phyloP scores from a whole-genome alignment of 306 rosid genomes.

The Sphenostylis stenocarpa region DNA sequence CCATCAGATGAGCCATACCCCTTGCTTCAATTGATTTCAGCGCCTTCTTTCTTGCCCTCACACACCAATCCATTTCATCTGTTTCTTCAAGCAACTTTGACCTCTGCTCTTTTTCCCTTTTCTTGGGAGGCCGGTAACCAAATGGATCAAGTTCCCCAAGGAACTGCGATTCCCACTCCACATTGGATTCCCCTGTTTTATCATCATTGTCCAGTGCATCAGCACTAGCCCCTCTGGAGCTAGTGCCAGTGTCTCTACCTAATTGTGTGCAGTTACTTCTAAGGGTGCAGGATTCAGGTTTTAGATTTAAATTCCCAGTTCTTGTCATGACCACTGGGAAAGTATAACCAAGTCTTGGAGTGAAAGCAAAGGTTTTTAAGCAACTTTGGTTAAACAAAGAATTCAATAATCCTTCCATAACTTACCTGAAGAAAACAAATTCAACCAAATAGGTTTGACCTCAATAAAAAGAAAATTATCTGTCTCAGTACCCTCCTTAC shows the following conservation, averaged over 20 bases:
- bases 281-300: constrained; percentile 12
- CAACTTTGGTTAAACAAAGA: constrained; percentile 51
- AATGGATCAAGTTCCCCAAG: constrained; percentile 69
- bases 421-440: constrained; percentile 8
- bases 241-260: constrained; percentile 26
- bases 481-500: background rate
- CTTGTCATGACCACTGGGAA: constrained; percentile 29
- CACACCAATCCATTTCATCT: constrained; percentile 87
- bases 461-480: background rate
- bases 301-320: constrained; percentile 34
- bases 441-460: constrained; percentile 21
- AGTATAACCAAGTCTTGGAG: constrained; percentile 34
- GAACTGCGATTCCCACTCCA: constrained; percentile 79
- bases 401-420: constrained; percentile 60
- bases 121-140: constrained; percentile 62
- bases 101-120: constrained; percentile 49
- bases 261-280: constrained; percentile 40
- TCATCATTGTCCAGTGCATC: constrained; percentile 37
- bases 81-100: constrained; percentile 57
- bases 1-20: constrained; percentile 56
- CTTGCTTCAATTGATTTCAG: constrained; percentile 66
- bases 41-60: constrained; percentile 75
- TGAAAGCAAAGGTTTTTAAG: constrained; percentile 50
- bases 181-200: constrained; percentile 20
- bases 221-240: constrained; percentile 24